Evolutionary conservation across 306 rosid species (phyloP).

Genomic region (Phaseolus lunatus): DNA sequence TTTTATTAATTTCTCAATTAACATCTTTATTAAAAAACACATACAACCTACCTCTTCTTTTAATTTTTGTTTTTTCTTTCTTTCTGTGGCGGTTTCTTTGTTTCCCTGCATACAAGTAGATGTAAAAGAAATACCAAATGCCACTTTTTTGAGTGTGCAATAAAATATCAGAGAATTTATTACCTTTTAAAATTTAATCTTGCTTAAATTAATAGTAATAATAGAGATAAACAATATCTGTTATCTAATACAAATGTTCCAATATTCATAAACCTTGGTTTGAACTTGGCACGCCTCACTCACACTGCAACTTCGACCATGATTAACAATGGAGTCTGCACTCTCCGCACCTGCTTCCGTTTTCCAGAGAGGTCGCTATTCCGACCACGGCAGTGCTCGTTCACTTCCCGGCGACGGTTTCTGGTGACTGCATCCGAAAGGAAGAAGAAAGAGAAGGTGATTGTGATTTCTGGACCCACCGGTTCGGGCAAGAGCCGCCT

Average conservation of each 20-base stretch:
- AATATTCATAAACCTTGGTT: neutral
- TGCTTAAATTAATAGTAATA: neutral
- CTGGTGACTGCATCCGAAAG: constrained; percentile 45
- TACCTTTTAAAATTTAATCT: no score
- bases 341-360: constrained; percentile 57
- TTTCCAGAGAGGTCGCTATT: constrained; percentile 47
- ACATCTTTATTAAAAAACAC: no score
- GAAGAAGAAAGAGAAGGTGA: constrained; percentile 68
- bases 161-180: no score
- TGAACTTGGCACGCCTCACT: neutral
- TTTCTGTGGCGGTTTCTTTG: no score
- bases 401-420: constrained; percentile 53
- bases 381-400: constrained; percentile 37
- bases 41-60: no score
- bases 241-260: neutral
- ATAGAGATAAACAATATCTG: neutral
- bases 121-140: no score
- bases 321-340: constrained; percentile 55
- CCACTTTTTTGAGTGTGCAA: no score
- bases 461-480: constrained; percentile 91
- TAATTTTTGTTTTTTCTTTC: no score
- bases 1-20: no score
- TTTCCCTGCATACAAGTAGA: no score
- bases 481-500: constrained; percentile 90
- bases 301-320: constrained; percentile 31